A percentile compares a stretch with the other conserved stretches of the same genome.
phyloP scores from a whole-genome alignment of 2,329 filamentous ascomycete genomes.

The Penicillium brevicompactum region DNA sequence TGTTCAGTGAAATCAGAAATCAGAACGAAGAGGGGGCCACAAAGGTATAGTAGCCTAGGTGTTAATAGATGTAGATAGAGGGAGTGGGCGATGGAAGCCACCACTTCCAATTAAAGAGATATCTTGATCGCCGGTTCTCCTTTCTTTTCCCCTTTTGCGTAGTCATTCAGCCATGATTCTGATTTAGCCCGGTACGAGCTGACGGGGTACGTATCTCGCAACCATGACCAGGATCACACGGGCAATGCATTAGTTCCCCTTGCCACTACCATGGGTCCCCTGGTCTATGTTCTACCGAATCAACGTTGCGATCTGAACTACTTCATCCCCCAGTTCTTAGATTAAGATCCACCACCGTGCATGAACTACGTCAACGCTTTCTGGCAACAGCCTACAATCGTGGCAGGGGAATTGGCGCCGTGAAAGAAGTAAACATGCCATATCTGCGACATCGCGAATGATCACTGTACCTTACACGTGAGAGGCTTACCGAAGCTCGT shows the following conservation, averaged over 20 bases:
- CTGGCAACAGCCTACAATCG: neutral
- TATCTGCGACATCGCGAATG: neutral
- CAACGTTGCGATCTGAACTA: neutral
- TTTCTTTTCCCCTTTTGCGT: neutral
- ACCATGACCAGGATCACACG: neutral
- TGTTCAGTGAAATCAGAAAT: slow-evolving; percentile 2
- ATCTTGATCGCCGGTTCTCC: neutral
- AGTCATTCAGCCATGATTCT: neutral
- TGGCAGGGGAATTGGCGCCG: neutral
- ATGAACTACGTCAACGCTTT: neutral
- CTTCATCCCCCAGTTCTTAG: neutral
- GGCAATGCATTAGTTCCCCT: neutral
- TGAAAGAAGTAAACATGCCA: neutral
- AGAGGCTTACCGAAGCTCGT: neutral
- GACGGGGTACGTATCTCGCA: neutral
- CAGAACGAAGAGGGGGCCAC: neutral
- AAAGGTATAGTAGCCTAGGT: neutral
- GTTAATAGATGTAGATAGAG: neutral
- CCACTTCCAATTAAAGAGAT: neutral
- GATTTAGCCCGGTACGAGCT: slow-evolving; percentile 5
- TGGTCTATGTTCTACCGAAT: neutral
- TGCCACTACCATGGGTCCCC: neutral
- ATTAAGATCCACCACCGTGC: neutral
- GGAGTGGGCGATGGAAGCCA: neutral
- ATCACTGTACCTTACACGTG: neutral